These are phyloP conservation scores for Epichloe sp. DNA, from an alignment of 2,329 filamentous ascomycete genomes.

Conservation along the genomic window DNA sequence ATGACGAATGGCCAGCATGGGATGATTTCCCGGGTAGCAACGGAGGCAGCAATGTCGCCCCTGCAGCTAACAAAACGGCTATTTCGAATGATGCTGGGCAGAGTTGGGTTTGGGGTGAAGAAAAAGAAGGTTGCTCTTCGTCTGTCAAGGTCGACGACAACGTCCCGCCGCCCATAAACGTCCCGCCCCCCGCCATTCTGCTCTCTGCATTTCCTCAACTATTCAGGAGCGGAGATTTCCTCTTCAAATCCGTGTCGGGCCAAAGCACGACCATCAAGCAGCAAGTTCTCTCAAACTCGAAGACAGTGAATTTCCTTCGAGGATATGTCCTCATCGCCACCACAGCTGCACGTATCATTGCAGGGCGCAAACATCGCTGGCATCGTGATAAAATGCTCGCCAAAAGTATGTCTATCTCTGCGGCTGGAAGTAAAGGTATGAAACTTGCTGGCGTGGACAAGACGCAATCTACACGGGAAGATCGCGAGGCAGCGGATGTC, in stretches of 20 bases:
- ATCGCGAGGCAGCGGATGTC: constrained; percentile 71
- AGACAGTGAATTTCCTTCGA: constrained; percentile 48
- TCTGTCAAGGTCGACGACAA: constrained; percentile 15
- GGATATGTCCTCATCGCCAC: constrained; percentile 50
- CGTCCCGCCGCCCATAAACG: constrained; percentile 60
- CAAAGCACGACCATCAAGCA: constrained; percentile 46
- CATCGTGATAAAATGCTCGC: constrained; percentile 75
- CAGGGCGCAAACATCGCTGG: constrained; percentile 78
- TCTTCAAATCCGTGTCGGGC: constrained; percentile 53
- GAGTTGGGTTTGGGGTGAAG: constrained; percentile 39
- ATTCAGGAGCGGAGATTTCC: constrained; percentile 50
- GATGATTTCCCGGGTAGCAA: constrained; percentile 27
- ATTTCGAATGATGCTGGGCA: constrained; percentile 12
- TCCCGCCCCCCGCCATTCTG: constrained; percentile 77
- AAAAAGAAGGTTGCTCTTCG: constrained; percentile 18
- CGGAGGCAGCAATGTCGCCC: constrained; percentile 9
- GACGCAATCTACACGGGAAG: constrained; percentile 67
- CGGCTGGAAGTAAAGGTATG: constrained; percentile 69
- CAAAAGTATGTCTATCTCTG: constrained; percentile 80
- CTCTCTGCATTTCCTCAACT: constrained; percentile 63
- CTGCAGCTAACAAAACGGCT: constrained; percentile 7
- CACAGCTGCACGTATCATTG: constrained; percentile 68
- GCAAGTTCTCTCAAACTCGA: constrained; percentile 48
- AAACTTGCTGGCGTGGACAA: constrained; percentile 81
- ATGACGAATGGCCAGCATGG: constrained; percentile 39